Conservation (phyloP, 1,284 basidiomycete genomes). For the Caloboletus inedulis region DNA sequence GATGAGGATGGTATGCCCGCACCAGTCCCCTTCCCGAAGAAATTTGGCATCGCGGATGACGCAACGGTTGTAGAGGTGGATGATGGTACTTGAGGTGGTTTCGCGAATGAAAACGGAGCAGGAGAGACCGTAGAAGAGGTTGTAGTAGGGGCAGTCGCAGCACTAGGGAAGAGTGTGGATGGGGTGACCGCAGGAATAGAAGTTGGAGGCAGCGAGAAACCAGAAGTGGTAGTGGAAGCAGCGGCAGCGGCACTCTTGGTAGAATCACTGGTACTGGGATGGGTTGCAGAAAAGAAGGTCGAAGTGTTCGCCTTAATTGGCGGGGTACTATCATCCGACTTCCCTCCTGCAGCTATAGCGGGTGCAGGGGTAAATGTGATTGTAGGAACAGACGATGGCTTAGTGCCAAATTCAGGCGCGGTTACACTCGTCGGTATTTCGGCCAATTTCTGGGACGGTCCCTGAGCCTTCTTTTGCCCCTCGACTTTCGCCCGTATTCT, state of each 20-base stretch:
- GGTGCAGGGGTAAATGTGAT: slow-evolving; percentile 32
- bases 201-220: slow-evolving; percentile 15
- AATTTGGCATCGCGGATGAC: slow-evolving; percentile 22
- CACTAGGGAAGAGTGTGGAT: slow-evolving; percentile 7
- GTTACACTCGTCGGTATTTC: slow-evolving; percentile 23
- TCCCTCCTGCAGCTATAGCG: slow-evolving; percentile 9
- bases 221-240: slow-evolving; percentile 10
- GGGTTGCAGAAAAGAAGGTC: slow-evolving; percentile 15
- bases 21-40: slow-evolving; percentile 23
- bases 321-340: neutral
- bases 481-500: slow-evolving; percentile 53
- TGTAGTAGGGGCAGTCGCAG: neutral
- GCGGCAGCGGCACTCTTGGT: slow-evolving; percentile 10
- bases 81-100: slow-evolving; percentile 12
- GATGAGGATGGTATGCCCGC: slow-evolving; percentile 1
- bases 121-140: slow-evolving; percentile 5
- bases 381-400: slow-evolving; percentile 24
- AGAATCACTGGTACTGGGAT: slow-evolving; percentile 7
- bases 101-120: slow-evolving; percentile 19
- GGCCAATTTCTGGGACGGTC: slow-evolving; percentile 1
- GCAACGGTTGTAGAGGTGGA: slow-evolving; percentile 14
- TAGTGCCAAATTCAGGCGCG: slow-evolving; percentile 23
- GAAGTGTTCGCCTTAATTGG: slow-evolving; percentile 19
- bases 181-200: slow-evolving; percentile 7
- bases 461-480: slow-evolving; percentile 38